Percentiles rank a stretch among this genome's conserved stretches.
Conservation (phyloP, 2,329 filamentous ascomycete species). For the Botrytis fabae region DNA sequence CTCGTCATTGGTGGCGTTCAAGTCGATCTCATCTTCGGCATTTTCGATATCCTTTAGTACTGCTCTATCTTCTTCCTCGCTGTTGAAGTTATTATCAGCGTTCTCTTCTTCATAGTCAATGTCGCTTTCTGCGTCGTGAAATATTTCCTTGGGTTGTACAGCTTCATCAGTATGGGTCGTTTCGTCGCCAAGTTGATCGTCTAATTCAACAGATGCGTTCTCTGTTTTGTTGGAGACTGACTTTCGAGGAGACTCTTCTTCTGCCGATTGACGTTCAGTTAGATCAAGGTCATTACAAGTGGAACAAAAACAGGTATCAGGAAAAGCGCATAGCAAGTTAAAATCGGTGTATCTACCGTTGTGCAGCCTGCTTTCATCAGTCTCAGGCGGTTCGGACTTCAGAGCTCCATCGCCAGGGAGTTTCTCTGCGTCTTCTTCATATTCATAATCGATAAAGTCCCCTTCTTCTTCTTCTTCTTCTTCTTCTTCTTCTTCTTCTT, state of each 20-base stretch:
- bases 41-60: neutral
- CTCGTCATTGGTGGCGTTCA: constrained; percentile 14
- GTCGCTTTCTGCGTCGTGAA: constrained; percentile 32
- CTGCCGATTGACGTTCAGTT: constrained; percentile 31
- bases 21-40: constrained; percentile 1
- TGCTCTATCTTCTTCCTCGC: neutral
- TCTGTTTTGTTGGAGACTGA: constrained; percentile 28
- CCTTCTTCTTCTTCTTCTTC: constrained; percentile 41
- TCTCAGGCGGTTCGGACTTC: neutral
- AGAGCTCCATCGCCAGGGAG: constrained; percentile 21
- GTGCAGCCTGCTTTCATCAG: constrained; percentile 27
- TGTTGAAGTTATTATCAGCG: neutral
- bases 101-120: constrained; percentile 25
- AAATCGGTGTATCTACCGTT: constrained; percentile 37
- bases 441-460: constrained; percentile 52
- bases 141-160: constrained; percentile 1
- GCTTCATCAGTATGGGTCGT: neutral
- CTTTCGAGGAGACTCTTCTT: constrained; percentile 34
- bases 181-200: neutral
- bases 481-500: constrained; percentile 41
- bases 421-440: constrained; percentile 42
- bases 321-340: constrained; percentile 34
- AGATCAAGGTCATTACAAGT: constrained; percentile 33
- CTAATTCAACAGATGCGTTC: constrained; percentile 2
- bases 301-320: constrained; percentile 35